Percentiles rank a stretch among this genome's conserved stretches.
phyloP scores from a whole-genome alignment of 2,329 filamentous ascomycete species.

The Cytospora leucostoma region DNA sequence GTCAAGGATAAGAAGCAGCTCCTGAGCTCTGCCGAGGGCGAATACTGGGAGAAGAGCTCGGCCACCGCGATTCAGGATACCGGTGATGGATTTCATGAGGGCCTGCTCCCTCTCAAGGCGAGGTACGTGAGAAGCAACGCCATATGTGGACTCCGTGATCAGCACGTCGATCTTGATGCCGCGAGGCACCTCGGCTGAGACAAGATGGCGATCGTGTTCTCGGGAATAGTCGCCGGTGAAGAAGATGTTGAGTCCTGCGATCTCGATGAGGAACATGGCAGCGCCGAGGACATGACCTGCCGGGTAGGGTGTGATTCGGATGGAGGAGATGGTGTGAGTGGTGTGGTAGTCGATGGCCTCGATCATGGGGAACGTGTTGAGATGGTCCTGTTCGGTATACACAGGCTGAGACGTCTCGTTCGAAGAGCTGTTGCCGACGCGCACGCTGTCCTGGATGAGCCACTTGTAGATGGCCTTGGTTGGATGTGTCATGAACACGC shows the following conservation, averaged over 20 bases:
- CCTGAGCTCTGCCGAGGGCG: constrained; percentile 89
- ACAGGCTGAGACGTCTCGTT: constrained; percentile 70
- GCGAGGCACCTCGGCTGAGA: constrained; percentile 87
- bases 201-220: constrained; percentile 92
- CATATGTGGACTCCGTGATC: constrained; percentile 97
- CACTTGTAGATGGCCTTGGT: constrained; percentile 99
- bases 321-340: constrained; percentile 94
- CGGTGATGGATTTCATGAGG: constrained; percentile 93
- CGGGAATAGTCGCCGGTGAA: constrained; percentile 98
- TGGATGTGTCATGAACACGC: constrained; percentile 98
- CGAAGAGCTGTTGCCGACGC: constrained; percentile 74
- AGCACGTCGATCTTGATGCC: constrained; percentile 92
- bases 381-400: constrained; percentile 93
- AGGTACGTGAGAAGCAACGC: constrained; percentile 90
- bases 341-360: constrained; percentile 99
- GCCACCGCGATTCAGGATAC: constrained; percentile 86
- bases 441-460: constrained; percentile 95
- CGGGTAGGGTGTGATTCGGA: constrained; percentile 94
- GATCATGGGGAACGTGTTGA: constrained; percentile 90
- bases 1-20: constrained; percentile 89
- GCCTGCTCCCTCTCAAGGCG: constrained; percentile 88
- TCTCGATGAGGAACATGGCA: constrained; percentile 97
- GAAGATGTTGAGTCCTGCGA: constrained; percentile 92
- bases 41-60: constrained; percentile 95
- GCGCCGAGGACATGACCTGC: constrained; percentile 97